phyloP scores from a whole-genome alignment of 768 basidiomycete genomes.

The Serpula lacrymans region DNA sequence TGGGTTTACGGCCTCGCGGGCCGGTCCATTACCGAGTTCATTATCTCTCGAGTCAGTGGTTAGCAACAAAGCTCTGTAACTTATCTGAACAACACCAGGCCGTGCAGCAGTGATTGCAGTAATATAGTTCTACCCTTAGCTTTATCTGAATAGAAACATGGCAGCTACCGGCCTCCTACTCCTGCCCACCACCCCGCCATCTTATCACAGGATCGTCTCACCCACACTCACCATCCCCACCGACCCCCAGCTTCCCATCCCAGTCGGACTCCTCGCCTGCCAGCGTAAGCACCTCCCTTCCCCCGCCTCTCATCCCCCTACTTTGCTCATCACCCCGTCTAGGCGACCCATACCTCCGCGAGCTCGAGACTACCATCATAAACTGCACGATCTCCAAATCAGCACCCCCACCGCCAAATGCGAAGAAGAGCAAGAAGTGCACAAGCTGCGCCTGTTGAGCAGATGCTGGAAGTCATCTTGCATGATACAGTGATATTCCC shows the following conservation, averaged over 20 bases:
- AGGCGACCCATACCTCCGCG: slow-evolving; percentile 70
- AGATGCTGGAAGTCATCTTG: slow-evolving; percentile 62
- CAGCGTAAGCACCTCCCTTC: slow-evolving; percentile 49
- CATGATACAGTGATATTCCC: slow-evolving; percentile 82
- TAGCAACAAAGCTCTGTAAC: too few species aligned
- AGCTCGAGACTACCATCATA: slow-evolving; percentile 56
- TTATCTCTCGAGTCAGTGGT: too few species aligned
- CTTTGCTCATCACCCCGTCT: slow-evolving; percentile 6
- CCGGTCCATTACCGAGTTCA: too few species aligned
- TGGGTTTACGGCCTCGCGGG: too few species aligned
- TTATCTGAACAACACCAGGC: too few species aligned
- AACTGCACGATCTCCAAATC: slow-evolving; percentile 46
- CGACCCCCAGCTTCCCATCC: slow-evolving; percentile 48
- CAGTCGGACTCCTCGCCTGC: slow-evolving; percentile 76
- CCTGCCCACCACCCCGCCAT: slow-evolving; percentile 43
- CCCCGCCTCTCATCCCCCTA: slow-evolving; percentile 7
- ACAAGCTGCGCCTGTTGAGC: slow-evolving; percentile 39
- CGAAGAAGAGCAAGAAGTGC: slow-evolving; percentile 56
- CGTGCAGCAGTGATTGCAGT: too few species aligned
- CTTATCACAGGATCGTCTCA: slow-evolving; percentile 67
- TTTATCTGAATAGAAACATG: too few species aligned
- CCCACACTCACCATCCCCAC: slow-evolving; percentile 53
- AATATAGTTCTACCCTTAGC: too few species aligned
- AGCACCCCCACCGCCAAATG: slow-evolving; percentile 32
- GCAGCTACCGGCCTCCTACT: slow-evolving; percentile 40